A percentile compares a stretch with the other conserved stretches of the same genome.
These are phyloP conservation scores for Skeletonema potamos DNA, from an alignment of 108 stramenopile genomes.

Conservation along the genomic window DNA sequence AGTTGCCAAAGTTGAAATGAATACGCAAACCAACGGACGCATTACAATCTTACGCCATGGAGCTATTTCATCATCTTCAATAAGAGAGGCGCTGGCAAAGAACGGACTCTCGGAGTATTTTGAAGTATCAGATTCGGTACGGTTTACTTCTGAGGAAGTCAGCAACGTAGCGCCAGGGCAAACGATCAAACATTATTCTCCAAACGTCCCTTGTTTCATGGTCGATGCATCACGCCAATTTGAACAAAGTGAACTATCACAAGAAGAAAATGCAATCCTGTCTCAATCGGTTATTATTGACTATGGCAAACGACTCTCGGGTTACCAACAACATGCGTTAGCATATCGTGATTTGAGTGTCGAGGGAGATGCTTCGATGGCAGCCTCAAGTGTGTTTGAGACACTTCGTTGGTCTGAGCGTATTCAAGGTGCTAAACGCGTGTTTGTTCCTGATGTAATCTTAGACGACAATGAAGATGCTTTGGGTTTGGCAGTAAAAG, in stretches of 20 bases:
- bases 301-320: slow-evolving; percentile 62
- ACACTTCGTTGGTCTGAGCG: slow-evolving; percentile 88
- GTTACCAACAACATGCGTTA: slow-evolving; percentile 53
- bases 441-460: slow-evolving; percentile 72
- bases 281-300: slow-evolving; percentile 80
- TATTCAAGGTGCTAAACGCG: slow-evolving; percentile 53
- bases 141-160: slow-evolving; percentile 59
- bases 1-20: slow-evolving; percentile 76
- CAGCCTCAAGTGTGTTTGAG: slow-evolving; percentile 79
- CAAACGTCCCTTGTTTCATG: slow-evolving; percentile 86
- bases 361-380: slow-evolving; percentile 56
- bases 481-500: slow-evolving; percentile 74
- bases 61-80: slow-evolving; percentile 63
- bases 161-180: slow-evolving; percentile 91
- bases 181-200: slow-evolving; percentile 94
- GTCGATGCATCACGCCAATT: slow-evolving; percentile 32
- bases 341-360: slow-evolving; percentile 82
- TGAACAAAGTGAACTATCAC: slow-evolving; percentile 5
- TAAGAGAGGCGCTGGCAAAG: slow-evolving; percentile 46
- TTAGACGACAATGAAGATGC: slow-evolving; percentile 43
- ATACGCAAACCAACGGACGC: slow-evolving; percentile 12
- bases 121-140: slow-evolving; percentile 30
- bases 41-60: slow-evolving; percentile 77
- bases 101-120: slow-evolving; percentile 40
- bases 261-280: slow-evolving; percentile 40